Evolutionary conservation across 169 alveolate genomes (phyloP).

Genomic region (Plasmodium malariae): DNA sequence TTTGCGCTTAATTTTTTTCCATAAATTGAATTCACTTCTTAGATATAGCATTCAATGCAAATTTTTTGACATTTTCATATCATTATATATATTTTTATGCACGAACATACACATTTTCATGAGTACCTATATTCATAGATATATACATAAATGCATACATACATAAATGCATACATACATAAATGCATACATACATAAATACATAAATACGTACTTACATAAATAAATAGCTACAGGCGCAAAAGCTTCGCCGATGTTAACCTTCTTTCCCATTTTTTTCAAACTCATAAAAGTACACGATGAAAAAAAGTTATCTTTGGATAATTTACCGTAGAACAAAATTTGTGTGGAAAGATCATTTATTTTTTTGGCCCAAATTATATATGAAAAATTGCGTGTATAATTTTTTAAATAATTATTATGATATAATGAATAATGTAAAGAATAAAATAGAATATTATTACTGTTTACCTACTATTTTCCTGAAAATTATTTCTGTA

Average conservation of each 20-base stretch:
- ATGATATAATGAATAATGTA: conserved; percentile 5
- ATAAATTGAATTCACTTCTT: no score
- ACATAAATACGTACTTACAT: no score
- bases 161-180: no score
- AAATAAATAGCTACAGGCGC: not conserved
- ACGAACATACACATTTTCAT: not conserved
- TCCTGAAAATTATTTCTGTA: not conserved
- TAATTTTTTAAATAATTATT: conserved; percentile 9
- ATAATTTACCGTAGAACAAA: conserved; percentile 19
- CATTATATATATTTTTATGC: conserved; percentile 2
- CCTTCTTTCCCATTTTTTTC: not conserved
- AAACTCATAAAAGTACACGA: not conserved
- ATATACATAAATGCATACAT: no score
- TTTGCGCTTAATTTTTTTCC: no score
- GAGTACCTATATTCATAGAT: not conserved
- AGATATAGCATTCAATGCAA: no score
- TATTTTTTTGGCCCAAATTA: not conserved
- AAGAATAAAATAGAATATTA: not conserved
- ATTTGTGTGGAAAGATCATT: not conserved
- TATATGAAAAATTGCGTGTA: conserved; percentile 6
- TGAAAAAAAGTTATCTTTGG: conserved; percentile 27
- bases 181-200: no score
- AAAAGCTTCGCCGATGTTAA: not conserved
- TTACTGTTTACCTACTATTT: not conserved
- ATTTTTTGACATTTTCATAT: no score